Evolutionary conservation across 345 rosid species (phyloP).

Genomic region (Gossypium turneri): DNA sequence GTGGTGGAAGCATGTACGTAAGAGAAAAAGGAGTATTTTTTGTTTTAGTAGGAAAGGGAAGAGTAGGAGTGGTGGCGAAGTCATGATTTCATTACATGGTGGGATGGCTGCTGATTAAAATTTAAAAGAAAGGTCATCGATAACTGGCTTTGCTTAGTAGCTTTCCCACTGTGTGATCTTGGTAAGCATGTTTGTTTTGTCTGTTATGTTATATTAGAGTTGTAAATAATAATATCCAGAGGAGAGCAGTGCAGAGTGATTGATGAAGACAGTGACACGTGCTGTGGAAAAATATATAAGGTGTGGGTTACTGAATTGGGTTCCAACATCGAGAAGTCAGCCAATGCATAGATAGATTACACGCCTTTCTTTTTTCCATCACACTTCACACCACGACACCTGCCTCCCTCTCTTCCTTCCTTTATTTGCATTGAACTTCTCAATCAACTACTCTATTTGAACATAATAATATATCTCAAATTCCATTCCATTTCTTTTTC

Average conservation of each 20-base stretch:
- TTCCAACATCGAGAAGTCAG: conserved; percentile 32
- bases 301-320: background rate
- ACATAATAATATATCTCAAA: too few relatives aligned
- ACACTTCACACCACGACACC: conserved; percentile 35
- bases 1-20: too few relatives aligned
- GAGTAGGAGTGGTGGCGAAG: background rate
- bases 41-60: background rate
- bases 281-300: background rate
- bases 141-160: background rate
- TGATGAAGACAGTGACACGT: conserved; percentile 6
- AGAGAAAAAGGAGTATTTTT: too few relatives aligned
- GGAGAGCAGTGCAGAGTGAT: background rate
- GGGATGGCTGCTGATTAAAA: background rate
- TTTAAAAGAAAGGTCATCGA: background rate
- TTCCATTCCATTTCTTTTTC: too few relatives aligned
- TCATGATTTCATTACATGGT: conserved; percentile 1
- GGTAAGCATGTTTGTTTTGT: background rate
- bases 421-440: conserved; percentile 22
- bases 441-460: background rate
- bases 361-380: background rate
- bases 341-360: conserved; percentile 22
- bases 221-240: too few relatives aligned
- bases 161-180: background rate
- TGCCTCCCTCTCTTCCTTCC: conserved; percentile 30
- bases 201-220: background rate